A percentile compares a stretch with the other conserved stretches of the same genome.
phyloP scores from a whole-genome alignment of 2,329 filamentous ascomycete species.

The Purpureocillium lavendulum region DNA sequence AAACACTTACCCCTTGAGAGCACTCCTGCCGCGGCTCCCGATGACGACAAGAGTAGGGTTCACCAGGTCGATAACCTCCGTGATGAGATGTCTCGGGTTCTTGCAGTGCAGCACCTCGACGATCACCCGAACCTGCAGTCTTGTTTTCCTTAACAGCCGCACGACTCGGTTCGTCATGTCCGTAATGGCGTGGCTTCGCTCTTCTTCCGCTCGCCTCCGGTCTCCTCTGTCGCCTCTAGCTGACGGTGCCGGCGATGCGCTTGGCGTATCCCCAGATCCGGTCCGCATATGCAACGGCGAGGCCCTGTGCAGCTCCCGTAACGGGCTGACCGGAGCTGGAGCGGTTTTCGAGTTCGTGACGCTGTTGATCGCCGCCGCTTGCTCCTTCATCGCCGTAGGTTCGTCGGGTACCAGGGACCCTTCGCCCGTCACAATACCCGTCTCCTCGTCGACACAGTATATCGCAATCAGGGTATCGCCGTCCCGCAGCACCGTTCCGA shows the following conservation, averaged over 20 bases:
- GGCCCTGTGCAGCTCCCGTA: conserved; percentile 22
- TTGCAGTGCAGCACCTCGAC: conserved; percentile 98
- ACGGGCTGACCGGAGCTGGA: conserved; percentile 21
- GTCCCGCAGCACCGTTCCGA: conserved; percentile 87
- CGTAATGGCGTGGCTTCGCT: conserved; percentile 72
- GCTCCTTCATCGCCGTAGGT: conserved; percentile 65
- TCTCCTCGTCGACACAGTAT: conserved; percentile 88
- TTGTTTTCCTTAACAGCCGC: conserved; percentile 81
- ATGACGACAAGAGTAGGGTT: conserved; percentile 89
- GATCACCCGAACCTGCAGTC: conserved; percentile 84
- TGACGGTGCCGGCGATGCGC: conserved; percentile 38
- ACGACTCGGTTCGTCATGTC: conserved; percentile 78
- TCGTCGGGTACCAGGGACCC: conserved; percentile 61
- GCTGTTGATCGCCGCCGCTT: conserved; percentile 61
- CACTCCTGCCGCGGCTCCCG: conserved; percentile 83
- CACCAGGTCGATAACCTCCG: conserved; percentile 91
- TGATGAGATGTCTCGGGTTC: conserved; percentile 91
- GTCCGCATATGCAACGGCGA: conserved; percentile 17
- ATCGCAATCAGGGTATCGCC: conserved; percentile 91
- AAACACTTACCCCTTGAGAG: conserved; percentile 73
- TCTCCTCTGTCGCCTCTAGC: conserved; percentile 41
- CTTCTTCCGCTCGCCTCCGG: conserved; percentile 59
- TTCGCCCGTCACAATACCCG: conserved; percentile 41
- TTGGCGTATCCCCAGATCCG: conserved; percentile 24
- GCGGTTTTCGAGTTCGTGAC: conserved; percentile 38